These are phyloP conservation scores for Scedosporium aurantiacum DNA, from an alignment of 2,329 filamentous ascomycete species.

Conservation along the genomic window DNA sequence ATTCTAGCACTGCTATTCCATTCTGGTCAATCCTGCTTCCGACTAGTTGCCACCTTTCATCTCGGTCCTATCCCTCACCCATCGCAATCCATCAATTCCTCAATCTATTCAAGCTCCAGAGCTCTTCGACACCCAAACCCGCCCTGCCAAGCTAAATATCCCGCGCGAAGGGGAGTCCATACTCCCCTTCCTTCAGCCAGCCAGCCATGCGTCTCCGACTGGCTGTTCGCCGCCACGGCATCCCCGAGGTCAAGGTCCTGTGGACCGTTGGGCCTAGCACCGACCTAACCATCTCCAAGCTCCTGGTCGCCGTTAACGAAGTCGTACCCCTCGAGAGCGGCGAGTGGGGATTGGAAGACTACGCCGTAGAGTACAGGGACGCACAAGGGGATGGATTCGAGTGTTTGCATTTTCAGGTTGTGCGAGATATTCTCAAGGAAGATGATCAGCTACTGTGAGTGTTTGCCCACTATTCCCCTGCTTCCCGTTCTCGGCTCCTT, in stretches of 20 bases:
- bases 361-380: constrained; percentile 63
- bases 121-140: neutral
- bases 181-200: neutral
- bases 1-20: neutral
- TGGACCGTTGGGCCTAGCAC: constrained; percentile 52
- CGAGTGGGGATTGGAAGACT: constrained; percentile 83
- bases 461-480: neutral
- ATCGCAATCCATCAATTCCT: neutral
- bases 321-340: constrained; percentile 69
- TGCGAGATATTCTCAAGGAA: constrained; percentile 61
- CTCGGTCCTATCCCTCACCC: neutral
- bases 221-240: constrained; percentile 58
- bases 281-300: constrained; percentile 60
- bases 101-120: neutral
- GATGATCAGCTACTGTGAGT: constrained; percentile 74
- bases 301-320: constrained; percentile 70
- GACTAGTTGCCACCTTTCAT: neutral
- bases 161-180: neutral
- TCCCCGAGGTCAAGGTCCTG: constrained; percentile 61
- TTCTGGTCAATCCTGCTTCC: neutral
- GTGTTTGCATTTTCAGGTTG: constrained; percentile 72
- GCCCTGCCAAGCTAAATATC: neutral
- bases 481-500: neutral
- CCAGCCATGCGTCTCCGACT: constrained; percentile 58
- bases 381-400: constrained; percentile 57